Conservation (phyloP, 176 grass and related monocot genomes). For the Paspalum notatum region DNA sequence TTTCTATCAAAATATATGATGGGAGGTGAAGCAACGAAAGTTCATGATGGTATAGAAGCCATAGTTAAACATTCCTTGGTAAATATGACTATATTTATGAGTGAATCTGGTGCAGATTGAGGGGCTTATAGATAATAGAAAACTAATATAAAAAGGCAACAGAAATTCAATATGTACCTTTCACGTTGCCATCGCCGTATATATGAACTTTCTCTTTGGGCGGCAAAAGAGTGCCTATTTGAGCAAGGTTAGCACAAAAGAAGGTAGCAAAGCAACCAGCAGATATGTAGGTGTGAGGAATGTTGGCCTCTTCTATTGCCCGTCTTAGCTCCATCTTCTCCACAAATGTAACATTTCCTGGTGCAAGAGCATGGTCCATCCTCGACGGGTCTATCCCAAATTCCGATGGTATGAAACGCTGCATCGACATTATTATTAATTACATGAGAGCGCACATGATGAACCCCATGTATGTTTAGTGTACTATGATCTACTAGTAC, state of each 20-base stretch:
- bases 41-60: no score
- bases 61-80: no score
- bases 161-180: constrained; percentile 27
- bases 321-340: constrained; percentile 59
- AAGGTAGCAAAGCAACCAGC: constrained; percentile 46
- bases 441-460: no score
- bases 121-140: no score
- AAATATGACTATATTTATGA: no score
- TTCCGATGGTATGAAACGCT: constrained; percentile 72
- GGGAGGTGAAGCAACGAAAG: no score
- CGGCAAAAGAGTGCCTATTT: constrained; percentile 49
- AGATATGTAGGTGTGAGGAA: constrained; percentile 69
- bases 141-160: no score
- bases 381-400: constrained; percentile 61
- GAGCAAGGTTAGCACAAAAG: constrained; percentile 45
- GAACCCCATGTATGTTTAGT: not conserved
- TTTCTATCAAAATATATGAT: no score
- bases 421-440: not conserved
- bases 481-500: not conserved
- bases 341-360: constrained; percentile 43
- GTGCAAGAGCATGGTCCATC: constrained; percentile 61
- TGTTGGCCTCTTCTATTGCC: constrained; percentile 54
- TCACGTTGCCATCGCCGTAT: constrained; percentile 53
- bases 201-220: constrained; percentile 52
- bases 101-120: no score